phyloP scores from a whole-genome alignment of 2,329 filamentous ascomycete genomes.

The Colletotrichum sp. region DNA sequence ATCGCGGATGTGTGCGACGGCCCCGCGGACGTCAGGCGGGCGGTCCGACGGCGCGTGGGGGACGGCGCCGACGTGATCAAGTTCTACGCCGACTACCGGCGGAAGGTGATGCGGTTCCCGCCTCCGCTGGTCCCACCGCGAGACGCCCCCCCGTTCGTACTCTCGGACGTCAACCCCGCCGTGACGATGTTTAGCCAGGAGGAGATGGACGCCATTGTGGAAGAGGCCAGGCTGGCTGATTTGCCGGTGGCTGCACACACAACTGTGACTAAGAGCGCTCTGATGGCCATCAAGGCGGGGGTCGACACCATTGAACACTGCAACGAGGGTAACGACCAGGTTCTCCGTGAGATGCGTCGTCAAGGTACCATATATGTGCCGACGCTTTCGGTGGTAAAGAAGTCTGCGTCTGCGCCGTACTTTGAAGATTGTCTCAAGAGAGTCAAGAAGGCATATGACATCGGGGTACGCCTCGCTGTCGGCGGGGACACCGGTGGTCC shows the following conservation, averaged over 20 bases:
- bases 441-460: constrained; percentile 47
- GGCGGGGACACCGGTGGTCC: constrained; percentile 61
- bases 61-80: constrained; percentile 56
- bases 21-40: constrained; percentile 45
- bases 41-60: constrained; percentile 49
- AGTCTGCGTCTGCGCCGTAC: background rate
- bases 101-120: constrained; percentile 47
- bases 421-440: constrained; percentile 33
- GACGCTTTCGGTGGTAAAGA: constrained; percentile 45
- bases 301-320: constrained; percentile 54
- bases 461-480: constrained; percentile 53
- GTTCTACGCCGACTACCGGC: constrained; percentile 55
- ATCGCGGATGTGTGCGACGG: constrained; percentile 51
- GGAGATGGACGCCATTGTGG: constrained; percentile 54
- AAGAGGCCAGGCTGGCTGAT: constrained; percentile 44
- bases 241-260: constrained; percentile 49
- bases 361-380: constrained; percentile 55
- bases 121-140: constrained; percentile 19
- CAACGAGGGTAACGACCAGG: constrained; percentile 38
- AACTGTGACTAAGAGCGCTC: constrained; percentile 42
- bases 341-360: constrained; percentile 47
- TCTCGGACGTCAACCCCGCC: constrained; percentile 40
- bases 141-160: constrained; percentile 28
- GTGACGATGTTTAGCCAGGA: constrained; percentile 49
- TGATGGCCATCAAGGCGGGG: constrained; percentile 50